phyloP scores from a whole-genome alignment of 2,329 filamentous ascomycete species.

The Alternaria sp. region DNA sequence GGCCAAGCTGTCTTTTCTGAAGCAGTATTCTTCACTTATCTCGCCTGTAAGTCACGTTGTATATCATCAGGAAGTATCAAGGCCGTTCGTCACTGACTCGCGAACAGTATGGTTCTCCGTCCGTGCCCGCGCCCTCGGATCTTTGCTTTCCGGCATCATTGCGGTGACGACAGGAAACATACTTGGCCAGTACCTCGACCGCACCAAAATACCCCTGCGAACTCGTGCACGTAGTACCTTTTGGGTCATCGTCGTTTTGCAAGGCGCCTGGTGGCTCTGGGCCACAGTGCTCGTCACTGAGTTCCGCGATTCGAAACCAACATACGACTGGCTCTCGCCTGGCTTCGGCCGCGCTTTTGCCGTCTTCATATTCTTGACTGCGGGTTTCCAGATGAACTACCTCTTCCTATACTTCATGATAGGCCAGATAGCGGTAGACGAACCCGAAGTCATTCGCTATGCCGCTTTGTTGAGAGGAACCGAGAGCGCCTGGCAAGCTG shows the following conservation, averaged over 20 bases:
- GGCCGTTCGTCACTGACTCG: background rate
- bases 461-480: constrained; percentile 74
- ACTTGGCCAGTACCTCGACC: constrained; percentile 72
- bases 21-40: background rate
- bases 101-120: constrained; percentile 72
- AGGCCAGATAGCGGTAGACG: constrained; percentile 68
- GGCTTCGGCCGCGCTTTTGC: constrained; percentile 74
- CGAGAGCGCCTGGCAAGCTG: constrained; percentile 76
- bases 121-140: constrained; percentile 72
- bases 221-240: constrained; percentile 66
- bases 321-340: constrained; percentile 70
- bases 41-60: background rate
- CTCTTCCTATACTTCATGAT: constrained; percentile 60
- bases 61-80: background rate
- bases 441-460: constrained; percentile 73
- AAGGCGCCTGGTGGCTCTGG: constrained; percentile 79
- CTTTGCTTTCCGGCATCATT: constrained; percentile 74
- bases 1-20: constrained; percentile 70
- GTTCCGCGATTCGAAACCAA: constrained; percentile 65
- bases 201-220: constrained; percentile 63
- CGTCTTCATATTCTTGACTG: constrained; percentile 72
- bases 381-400: constrained; percentile 78
- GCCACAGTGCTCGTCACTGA: constrained; percentile 70
- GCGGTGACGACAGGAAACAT: constrained; percentile 72
- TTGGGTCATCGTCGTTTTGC: constrained; percentile 62